Percentiles rank a stretch among this genome's conserved stretches.
phyloP scores from a whole-genome alignment of 192 early-diverging fungal species.

The Phycomyces blakesleeanus region DNA sequence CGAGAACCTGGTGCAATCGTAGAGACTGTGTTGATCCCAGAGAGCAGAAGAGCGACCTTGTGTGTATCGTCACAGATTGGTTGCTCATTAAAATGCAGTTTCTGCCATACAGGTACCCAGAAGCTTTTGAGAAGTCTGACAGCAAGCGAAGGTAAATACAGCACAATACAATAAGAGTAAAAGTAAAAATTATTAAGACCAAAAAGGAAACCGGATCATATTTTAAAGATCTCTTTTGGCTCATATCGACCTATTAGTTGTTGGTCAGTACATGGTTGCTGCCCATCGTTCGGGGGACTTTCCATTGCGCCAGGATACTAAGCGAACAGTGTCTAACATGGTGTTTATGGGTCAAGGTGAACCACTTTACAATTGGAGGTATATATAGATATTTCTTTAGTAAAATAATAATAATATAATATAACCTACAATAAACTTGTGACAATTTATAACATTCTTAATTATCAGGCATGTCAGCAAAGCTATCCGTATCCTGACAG shows the following conservation, averaged over 20 bases:
- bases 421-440: background rate
- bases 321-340: slow-evolving; percentile 68
- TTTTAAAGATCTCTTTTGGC: background rate
- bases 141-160: slow-evolving; percentile 53
- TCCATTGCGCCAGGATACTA: slow-evolving; percentile 40
- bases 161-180: background rate
- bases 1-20: slow-evolving; percentile 55
- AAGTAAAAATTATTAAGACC: no score
- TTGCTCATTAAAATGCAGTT: slow-evolving; percentile 79
- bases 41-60: slow-evolving; percentile 60
- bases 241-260: slow-evolving; percentile 30
- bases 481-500: slow-evolving; percentile 56
- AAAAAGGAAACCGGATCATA: background rate
- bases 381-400: slow-evolving; percentile 16
- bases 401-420: background rate
- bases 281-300: slow-evolving; percentile 59
- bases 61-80: slow-evolving; percentile 85
- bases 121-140: slow-evolving; percentile 74
- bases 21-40: slow-evolving; percentile 78
- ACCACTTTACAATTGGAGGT: slow-evolving; percentile 80
- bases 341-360: slow-evolving; percentile 95
- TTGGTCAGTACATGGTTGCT: slow-evolving; percentile 66
- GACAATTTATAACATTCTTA: background rate
- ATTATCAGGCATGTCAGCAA: slow-evolving; percentile 51
- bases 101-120: slow-evolving; percentile 92